Evolutionary conservation across 176 grass and related monocot genomes (phyloP).

Genomic region (Zoysia japonica): DNA sequence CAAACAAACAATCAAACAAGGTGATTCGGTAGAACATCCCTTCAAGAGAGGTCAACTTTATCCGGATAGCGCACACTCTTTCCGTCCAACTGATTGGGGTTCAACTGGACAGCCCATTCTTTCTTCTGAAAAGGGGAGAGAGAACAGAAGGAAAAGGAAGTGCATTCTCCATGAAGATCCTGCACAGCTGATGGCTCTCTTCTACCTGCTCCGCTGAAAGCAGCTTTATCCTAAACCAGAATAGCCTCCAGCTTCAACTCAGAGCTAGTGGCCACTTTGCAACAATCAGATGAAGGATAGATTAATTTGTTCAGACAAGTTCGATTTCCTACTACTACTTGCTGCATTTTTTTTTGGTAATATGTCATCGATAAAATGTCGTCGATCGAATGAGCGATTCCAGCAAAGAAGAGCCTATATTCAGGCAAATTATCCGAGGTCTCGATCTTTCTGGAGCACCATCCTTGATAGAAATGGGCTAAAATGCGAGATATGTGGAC

Average conservation of each 20-base stretch:
- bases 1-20: neutral
- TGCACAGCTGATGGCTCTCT: slow-evolving; percentile 38
- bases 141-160: slow-evolving; percentile 12
- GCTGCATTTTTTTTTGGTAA: slow-evolving; percentile 20
- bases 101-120: slow-evolving; percentile 36
- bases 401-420: neutral
- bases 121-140: neutral
- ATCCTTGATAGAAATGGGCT: slow-evolving; percentile 18
- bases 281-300: neutral
- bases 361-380: neutral
- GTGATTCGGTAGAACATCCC: slow-evolving; percentile 44
- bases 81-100: neutral
- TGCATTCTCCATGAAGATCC: slow-evolving; percentile 29
- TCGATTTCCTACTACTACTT: neutral
- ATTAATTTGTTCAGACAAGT: neutral
- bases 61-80: slow-evolving; percentile 33
- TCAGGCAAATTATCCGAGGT: neutral
- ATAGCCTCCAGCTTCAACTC: slow-evolving; percentile 33
- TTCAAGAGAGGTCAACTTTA: slow-evolving; percentile 48
- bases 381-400: neutral
- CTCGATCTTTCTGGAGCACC: slow-evolving; percentile 1
- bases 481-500: neutral
- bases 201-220: slow-evolving; percentile 51
- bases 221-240: slow-evolving; percentile 46
- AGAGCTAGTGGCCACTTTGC: neutral